Base-by-base conservation (phyloP, 2,329 filamentous ascomycete genomes). In the Phyllosticta ampelicida region DNA sequence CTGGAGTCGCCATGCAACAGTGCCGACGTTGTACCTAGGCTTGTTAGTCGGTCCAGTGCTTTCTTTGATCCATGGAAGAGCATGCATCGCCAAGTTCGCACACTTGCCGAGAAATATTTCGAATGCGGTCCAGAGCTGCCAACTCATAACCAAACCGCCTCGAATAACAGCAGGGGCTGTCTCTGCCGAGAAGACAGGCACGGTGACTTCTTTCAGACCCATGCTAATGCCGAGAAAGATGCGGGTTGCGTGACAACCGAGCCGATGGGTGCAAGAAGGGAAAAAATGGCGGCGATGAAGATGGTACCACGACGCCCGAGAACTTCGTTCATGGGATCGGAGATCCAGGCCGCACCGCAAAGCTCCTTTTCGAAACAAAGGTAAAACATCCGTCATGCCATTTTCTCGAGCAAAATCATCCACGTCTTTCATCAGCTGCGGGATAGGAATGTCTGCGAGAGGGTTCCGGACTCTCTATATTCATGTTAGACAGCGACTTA, bases 361-460 rank as follows among this genome's bases (percentile, higher is more conserved):
- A 3, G 87, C 88, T 26, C 86, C 88, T 65, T 86, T 86, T 53
- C 80, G 77, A 55, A 90, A 77, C 13, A 86, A 67, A 3, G 75
- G 72, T 1, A 82, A 72, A 62, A 86, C 78, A 56, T 86, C 80
- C 1, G 73, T 70, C 20, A 90, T 75, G 19, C 77, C 78, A 63
- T 86, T 81, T 49, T 78, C 72, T 11, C 74, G 72, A 36, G 84
- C 85, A 65, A 87, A 89, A 11, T 75, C 73, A 55, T 83, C 77
- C 23, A 84, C 84, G 55, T 83, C 74, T 29, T 67, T 66, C 57
- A 84, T 69, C 6, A 85, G 76, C 63, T 73, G 68, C 51, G 71
- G 75, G 61, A 68, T 74, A 4, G 80, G 73, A 53, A 84, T 75
- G 44, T 80, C 81, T 21, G 78, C 74, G 2, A 86, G 72, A 29